These are phyloP conservation scores for Pulveroboletus frians DNA, from an alignment of 768 basidiomycete species.

Conservation along the genomic window DNA sequence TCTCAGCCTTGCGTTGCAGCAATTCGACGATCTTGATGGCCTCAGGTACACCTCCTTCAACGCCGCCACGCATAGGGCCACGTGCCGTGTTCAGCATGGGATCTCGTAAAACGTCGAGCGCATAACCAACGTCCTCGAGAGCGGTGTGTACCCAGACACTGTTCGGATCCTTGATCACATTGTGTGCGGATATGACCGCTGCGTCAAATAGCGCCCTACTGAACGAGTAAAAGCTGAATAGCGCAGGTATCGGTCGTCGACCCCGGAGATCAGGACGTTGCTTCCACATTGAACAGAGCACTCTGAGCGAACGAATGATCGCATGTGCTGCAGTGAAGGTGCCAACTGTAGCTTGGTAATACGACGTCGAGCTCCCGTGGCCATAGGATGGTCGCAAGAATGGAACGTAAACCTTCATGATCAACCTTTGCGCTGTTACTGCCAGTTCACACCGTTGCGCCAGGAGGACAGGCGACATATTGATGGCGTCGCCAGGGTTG, in stretches of 20 bases:
- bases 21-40: slow-evolving; percentile 37
- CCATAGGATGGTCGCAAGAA: slow-evolving; percentile 44
- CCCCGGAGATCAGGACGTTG: slow-evolving; percentile 30
- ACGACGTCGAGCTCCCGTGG: slow-evolving; percentile 26
- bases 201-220: slow-evolving; percentile 63
- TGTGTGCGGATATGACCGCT: slow-evolving; percentile 57
- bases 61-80: slow-evolving; percentile 30
- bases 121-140: slow-evolving; percentile 40
- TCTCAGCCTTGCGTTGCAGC: slow-evolving; percentile 39
- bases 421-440: slow-evolving; percentile 53
- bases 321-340: slow-evolving; percentile 62
- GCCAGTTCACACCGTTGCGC: slow-evolving; percentile 57
- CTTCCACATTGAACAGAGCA: slow-evolving; percentile 39
- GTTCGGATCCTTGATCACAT: slow-evolving; percentile 49
- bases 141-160: slow-evolving; percentile 46
- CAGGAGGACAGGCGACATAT: slow-evolving; percentile 35
- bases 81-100: slow-evolving; percentile 29
- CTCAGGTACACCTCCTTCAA: slow-evolving; percentile 33
- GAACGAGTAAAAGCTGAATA: slow-evolving; percentile 56
- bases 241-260: slow-evolving; percentile 36
- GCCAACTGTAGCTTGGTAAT: slow-evolving; percentile 52
- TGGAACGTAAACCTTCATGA: slow-evolving; percentile 64
- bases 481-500: slow-evolving; percentile 11
- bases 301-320: slow-evolving; percentile 49
- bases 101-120: slow-evolving; percentile 41